Base-by-base conservation (phyloP, 1,284 basidiomycete species). In the Trametes hirsuta region DNA sequence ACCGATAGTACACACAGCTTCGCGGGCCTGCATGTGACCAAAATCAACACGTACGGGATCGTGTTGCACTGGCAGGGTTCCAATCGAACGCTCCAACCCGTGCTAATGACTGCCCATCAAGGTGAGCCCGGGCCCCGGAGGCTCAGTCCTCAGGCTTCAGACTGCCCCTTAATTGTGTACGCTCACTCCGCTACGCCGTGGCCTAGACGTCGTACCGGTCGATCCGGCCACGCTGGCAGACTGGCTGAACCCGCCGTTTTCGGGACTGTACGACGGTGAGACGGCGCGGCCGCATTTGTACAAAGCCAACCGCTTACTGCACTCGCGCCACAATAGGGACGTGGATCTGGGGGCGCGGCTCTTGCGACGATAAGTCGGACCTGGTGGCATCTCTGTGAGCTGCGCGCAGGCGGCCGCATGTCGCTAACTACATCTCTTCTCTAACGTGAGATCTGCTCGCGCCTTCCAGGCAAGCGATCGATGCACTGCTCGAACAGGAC, bases 31-130 rank as follows among this genome's bases (percentile, higher is more conserved):
- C 70, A 77, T 14, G 69, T 86, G 48, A 81, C 80, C 1, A 81
- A 81, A 59, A 82, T 92, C 57, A 86, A 88, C 65, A 83, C 83
- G 0, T 85, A 87, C 63, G 89, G 84, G 0, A 74, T 91, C 10
- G 76, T 91, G 0, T 87, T 82, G 65, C 82, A 83, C 34, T 88
- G 87, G 83, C 68, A 77, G 44, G 91, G 90, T 15, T 79, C 79
- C 0, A 76, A 87, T 59, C 50, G 69, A 0, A 68, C 72, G 2
- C 75, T 87, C 52, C 85, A 86, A 67, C 90, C 90, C 0, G 69
- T 90, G 2, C 75, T 91, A 41, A 72, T 93, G 46, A 81, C 83
- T n/a, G 87, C 79, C 0, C 89, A 91, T 67, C 85, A 90, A 77
- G 87, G 86, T 80, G 52, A 10, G 45, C 30, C 30, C 30, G 30